Evolutionary conservation across 169 alveolate species (phyloP).

Genomic region (Plasmodium malariae): DNA sequence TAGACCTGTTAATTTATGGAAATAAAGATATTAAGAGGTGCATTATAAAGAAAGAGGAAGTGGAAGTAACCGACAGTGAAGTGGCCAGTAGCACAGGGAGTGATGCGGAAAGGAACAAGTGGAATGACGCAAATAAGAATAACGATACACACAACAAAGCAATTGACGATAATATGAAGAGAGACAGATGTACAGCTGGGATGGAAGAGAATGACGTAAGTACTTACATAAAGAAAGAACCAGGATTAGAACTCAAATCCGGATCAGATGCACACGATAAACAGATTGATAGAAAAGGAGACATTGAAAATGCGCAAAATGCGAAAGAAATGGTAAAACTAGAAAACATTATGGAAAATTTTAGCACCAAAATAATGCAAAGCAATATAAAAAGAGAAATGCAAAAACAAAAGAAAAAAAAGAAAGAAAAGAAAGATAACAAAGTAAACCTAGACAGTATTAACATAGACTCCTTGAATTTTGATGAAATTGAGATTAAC

Average conservation of each 20-base stretch:
- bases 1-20: slow-evolving; percentile 86
- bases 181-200: not conserved
- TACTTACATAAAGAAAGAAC: slow-evolving; percentile 4
- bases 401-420: not conserved
- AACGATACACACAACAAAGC: not conserved
- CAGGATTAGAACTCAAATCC: no score
- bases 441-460: slow-evolving; percentile 1
- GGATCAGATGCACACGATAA: no score
- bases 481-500: slow-evolving; percentile 21
- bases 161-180: not conserved
- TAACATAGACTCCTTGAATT: slow-evolving; percentile 26
- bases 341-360: slow-evolving; percentile 18
- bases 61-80: slow-evolving; percentile 78
- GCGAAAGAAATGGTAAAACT: not conserved
- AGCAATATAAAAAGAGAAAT: not conserved
- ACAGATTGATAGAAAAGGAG: no score
- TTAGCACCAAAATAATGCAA: not conserved
- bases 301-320: not conserved
- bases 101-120: not conserved
- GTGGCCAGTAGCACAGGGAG: no score
- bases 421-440: not conserved
- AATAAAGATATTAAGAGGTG: slow-evolving; percentile 87
- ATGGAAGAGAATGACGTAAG: not conserved
- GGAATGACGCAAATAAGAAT: not conserved
- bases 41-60: slow-evolving; percentile 90